Percentiles rank a stretch among this genome's conserved stretches.
Evolutionary conservation across 805 yeast genomes (phyloP).

Genomic region (Peterozyma xylosa): DNA sequence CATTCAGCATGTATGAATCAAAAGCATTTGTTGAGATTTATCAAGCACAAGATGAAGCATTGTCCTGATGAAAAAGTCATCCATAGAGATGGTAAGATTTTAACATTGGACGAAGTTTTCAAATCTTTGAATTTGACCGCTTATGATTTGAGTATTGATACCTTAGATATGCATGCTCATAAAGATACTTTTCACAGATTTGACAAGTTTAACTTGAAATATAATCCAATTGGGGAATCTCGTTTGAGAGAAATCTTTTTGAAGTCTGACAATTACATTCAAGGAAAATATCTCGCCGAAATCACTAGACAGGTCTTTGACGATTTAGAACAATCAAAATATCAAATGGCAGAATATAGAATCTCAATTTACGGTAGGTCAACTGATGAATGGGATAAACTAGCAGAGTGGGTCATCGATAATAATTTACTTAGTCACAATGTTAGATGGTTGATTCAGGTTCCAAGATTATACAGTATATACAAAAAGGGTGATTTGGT

Average conservation of each 20-base stretch:
- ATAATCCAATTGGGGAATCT: constrained; percentile 97
- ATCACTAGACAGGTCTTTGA: constrained; percentile 88
- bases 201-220: constrained; percentile 94
- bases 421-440: constrained; percentile 87
- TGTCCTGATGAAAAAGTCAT: constrained; percentile 85
- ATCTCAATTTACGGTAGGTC: constrained; percentile 92
- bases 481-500: constrained; percentile 75
- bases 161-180: constrained; percentile 99
- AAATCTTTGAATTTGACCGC: constrained; percentile 87
- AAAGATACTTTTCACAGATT: constrained; percentile 96
- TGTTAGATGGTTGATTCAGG: constrained; percentile 94
- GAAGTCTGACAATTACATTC: constrained; percentile 88
- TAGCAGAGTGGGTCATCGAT: constrained; percentile 93
- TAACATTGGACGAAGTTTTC: constrained; percentile 86
- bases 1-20: constrained; percentile 99
- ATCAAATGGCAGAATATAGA: constrained; percentile 96
- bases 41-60: constrained; percentile 88
- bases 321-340: constrained; percentile 90
- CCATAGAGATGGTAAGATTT: constrained; percentile 82
- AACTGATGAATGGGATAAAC: constrained; percentile 86
- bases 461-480: constrained; percentile 88
- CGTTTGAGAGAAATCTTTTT: constrained; percentile 92
- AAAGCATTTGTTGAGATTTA: constrained; percentile 88
- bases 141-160: constrained; percentile 91
- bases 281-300: constrained; percentile 88